Conservation (phyloP, 2,329 filamentous ascomycete species). For the Bipolaris cookei region DNA sequence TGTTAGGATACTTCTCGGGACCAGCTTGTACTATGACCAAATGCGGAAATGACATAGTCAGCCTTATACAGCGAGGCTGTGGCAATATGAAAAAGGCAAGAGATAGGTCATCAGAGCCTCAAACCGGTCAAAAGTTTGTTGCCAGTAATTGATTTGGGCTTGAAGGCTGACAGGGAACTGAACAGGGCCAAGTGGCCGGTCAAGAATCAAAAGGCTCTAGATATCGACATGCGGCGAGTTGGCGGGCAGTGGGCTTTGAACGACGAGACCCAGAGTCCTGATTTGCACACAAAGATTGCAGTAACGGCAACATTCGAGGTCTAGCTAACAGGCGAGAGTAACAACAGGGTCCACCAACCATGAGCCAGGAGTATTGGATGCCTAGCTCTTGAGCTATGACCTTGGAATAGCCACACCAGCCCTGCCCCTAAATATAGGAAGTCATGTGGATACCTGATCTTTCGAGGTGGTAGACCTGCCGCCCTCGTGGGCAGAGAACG, state of each 20-base stretch:
- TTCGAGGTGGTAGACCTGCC: slow-evolving; percentile 6
- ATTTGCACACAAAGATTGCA: background rate
- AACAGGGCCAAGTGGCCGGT: background rate
- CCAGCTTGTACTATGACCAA: background rate
- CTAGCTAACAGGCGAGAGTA: background rate
- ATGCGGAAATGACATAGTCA: background rate
- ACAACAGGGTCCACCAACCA: slow-evolving; percentile 7
- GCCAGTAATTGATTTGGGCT: background rate
- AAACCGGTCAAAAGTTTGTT: background rate
- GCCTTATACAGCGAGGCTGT: no score
- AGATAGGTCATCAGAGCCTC: background rate
- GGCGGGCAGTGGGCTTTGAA: background rate
- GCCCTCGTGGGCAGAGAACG: slow-evolving; percentile 3
- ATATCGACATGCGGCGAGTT: background rate
- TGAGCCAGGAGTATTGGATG: slow-evolving; percentile 10
- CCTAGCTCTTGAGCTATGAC: slow-evolving; percentile 12
- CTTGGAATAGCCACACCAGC: slow-evolving; percentile 8
- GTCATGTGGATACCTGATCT: background rate
- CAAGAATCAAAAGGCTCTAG: background rate
- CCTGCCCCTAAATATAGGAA: background rate
- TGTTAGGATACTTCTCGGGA: slow-evolving; percentile 3
- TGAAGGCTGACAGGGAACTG: background rate
- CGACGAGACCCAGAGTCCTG: background rate
- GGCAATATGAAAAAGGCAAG: background rate
- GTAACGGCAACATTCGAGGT: background rate